phyloP scores from a whole-genome alignment of 768 basidiomycete genomes.

The Ramaria rubella region DNA sequence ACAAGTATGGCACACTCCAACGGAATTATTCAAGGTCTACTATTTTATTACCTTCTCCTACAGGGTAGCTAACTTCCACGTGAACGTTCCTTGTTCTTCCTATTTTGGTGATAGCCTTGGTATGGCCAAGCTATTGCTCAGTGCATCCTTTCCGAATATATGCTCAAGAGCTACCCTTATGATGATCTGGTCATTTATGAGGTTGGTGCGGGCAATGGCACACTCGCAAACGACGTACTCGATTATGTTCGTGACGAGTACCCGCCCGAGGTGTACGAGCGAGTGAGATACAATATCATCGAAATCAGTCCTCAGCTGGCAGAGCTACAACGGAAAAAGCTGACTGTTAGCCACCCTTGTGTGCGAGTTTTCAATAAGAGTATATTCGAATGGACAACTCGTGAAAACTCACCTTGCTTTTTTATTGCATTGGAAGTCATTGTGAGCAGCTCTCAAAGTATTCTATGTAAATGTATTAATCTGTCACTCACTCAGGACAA shows the following conservation, averaged over 20 bases:
- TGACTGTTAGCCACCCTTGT: constrained; percentile 57
- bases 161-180: constrained; percentile 92
- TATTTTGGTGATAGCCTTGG: constrained; percentile 58
- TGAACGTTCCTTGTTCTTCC: not conserved
- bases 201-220: constrained; percentile 96
- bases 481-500: constrained; percentile 59
- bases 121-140: constrained; percentile 88
- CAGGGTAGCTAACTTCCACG: too few relatives aligned
- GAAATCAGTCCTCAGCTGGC: constrained; percentile 86
- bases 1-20: constrained; percentile 98
- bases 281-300: constrained; percentile 88
- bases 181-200: constrained; percentile 96
- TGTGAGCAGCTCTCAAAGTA: constrained; percentile 43
- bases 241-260: constrained; percentile 68
- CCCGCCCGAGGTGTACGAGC: constrained; percentile 83
- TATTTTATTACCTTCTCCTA: not conserved
- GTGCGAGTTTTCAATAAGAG: constrained; percentile 69
- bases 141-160: constrained; percentile 86
- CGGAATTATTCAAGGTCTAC: constrained; percentile 91
- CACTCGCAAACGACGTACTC: constrained; percentile 84
- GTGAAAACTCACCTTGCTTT: constrained; percentile 80
- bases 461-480: not conserved
- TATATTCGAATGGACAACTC: constrained; percentile 77
- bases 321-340: constrained; percentile 57
- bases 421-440: constrained; percentile 94